Base-by-base conservation (phyloP, 2,329 filamentous ascomycete genomes). In the Ophiostoma montium region DNA sequence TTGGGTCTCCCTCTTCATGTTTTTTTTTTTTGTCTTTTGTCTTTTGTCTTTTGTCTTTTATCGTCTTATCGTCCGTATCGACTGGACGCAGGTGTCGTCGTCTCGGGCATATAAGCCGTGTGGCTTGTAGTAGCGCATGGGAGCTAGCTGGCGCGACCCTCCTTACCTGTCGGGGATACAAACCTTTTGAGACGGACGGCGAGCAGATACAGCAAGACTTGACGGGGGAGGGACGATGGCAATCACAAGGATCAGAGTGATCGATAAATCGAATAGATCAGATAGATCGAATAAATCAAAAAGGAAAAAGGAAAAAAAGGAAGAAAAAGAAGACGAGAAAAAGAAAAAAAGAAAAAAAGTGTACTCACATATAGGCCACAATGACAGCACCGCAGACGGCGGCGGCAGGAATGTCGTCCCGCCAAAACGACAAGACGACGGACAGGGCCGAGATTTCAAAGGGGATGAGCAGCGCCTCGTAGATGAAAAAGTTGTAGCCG, bases 351-450 rank as follows among this genome's bases (percentile, higher is more conserved):
- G 32, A 12, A 36, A 44, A 36, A 15, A 11, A 42, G 31, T 6
- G 12, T 21, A 48, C 54, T 46, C 38, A 56, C 54, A 54, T 39
- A 23, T 56, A 56, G 0, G 48, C 45, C 3, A 10, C 60, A 35
- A 80, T 73, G 19, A 73, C 66, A 32, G 70, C 74, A 32, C 70
- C 66, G 53, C 78, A 80, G 41, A 82, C 72, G 18, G 67, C 75
- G 13, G 66, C 70, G 60, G 52, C 53, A 54, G 58, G 68, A 55
- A 75, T 68, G 23, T 66, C 62, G 32, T 65, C 61, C 10, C 61
- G 57, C 72, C 73, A 76, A 53, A 65, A 74, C 6, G 61, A 61
- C 31, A 74, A 60, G 3, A 68, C 68, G 56, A 62, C 50, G 59
- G 67, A 60, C 44, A 67, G 54, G 13, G 65, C 66, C 1, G 62